Evolutionary conservation across 73 alveolate genomes (phyloP).

Genomic region (Diophrys appendiculata): DNA sequence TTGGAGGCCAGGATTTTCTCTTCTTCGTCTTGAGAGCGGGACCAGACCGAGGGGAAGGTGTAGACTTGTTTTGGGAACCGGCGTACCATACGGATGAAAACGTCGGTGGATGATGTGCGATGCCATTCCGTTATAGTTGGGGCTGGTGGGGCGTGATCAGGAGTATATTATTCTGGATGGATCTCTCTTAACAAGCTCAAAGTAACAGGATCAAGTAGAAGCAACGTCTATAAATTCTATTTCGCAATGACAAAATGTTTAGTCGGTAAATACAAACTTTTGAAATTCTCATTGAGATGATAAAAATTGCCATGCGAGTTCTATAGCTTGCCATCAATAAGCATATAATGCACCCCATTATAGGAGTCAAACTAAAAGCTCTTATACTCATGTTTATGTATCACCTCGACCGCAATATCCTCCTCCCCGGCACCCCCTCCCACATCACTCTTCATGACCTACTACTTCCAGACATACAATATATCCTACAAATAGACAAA

Average conservation of each 20-base stretch:
- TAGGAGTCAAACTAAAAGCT: neutral
- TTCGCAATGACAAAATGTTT: neutral
- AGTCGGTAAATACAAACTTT: neutral
- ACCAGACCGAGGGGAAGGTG: neutral
- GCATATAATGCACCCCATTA: neutral
- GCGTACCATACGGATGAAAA: neutral
- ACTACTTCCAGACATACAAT: neutral
- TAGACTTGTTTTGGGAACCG: neutral
- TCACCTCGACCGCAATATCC: neutral
- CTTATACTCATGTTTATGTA: neutral
- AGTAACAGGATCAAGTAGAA: neutral
- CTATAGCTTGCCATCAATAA: neutral
- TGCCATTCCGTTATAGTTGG: neutral
- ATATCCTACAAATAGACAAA: neutral
- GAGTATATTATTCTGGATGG: neutral
- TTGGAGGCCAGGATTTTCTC: no score
- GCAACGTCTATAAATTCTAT: neutral
- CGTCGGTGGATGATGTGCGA: neutral
- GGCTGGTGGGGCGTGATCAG: neutral
- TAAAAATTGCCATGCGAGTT: neutral
- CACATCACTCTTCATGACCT: no score
- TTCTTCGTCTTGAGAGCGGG: neutral
- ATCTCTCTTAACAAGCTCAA: neutral
- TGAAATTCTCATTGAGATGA: neutral
- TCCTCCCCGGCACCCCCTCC: neutral